phyloP scores from a whole-genome alignment of 352 stramenopile species.

The Pythium phragmitis region DNA sequence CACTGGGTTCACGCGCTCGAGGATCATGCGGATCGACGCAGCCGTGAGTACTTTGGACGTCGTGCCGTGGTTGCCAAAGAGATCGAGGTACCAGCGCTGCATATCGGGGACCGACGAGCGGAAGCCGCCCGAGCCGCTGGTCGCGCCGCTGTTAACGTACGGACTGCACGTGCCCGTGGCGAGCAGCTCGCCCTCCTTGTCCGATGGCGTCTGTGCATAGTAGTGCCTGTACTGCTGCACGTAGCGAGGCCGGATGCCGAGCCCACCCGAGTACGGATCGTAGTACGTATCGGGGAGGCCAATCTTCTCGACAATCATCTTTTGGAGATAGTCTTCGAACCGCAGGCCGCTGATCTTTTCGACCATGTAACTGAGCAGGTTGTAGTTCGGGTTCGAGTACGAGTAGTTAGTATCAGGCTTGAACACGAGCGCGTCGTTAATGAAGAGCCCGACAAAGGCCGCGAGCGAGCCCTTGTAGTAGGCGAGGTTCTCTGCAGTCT shows the following conservation, averaged over 20 bases:
- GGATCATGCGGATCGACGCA: slow-evolving; percentile 41
- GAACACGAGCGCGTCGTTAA: slow-evolving; percentile 54
- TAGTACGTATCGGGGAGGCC: slow-evolving; percentile 46
- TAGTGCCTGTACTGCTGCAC: slow-evolving; percentile 60
- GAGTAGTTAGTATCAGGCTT: slow-evolving; percentile 50
- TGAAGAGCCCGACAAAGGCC: slow-evolving; percentile 41
- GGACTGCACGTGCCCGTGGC: slow-evolving; percentile 51
- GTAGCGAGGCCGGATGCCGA: slow-evolving; percentile 31
- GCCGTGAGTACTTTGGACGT: slow-evolving; percentile 44
- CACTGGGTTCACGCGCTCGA: slow-evolving; percentile 42
- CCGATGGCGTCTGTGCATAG: slow-evolving; percentile 30
- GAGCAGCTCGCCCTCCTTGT: slow-evolving; percentile 16
- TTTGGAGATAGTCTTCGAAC: slow-evolving; percentile 41
- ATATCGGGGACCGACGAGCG: slow-evolving; percentile 58
- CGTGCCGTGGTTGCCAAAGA: slow-evolving; percentile 42
- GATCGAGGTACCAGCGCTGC: slow-evolving; percentile 56
- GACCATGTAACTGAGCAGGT: slow-evolving; percentile 61
- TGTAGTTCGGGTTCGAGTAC: slow-evolving; percentile 55
- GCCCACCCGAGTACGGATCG: slow-evolving; percentile 39
- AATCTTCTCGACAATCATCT: slow-evolving; percentile 39
- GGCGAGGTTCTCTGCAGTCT: slow-evolving; percentile 22
- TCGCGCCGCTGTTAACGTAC: slow-evolving; percentile 34
- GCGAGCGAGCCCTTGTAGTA: slow-evolving; percentile 36
- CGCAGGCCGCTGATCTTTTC: slow-evolving; percentile 51
- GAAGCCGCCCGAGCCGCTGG: slow-evolving; percentile 39